A percentile compares a stretch with the other conserved stretches of the same genome.
phyloP scores from a whole-genome alignment of 1,284 basidiomycete genomes.

The Ceratobasidium sp. region DNA sequence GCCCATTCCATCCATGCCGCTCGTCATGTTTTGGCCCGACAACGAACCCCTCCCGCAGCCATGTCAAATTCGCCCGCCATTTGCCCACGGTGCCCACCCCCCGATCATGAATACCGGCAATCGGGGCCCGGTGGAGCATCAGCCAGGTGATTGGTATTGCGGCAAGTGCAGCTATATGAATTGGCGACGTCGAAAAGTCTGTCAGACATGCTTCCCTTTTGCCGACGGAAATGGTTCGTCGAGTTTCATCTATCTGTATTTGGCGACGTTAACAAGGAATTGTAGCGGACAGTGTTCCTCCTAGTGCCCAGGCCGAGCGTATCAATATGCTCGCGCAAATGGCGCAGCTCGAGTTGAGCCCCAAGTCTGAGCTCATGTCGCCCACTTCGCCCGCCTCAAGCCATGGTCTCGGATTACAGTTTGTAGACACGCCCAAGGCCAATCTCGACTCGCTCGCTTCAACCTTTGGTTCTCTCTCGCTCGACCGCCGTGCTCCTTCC shows the following conservation, averaged over 20 bases:
- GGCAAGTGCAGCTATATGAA: conserved; percentile 82
- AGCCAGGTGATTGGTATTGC: conserved; percentile 92
- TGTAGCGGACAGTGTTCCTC: conserved; percentile 71
- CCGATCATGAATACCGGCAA: conserved; percentile 90
- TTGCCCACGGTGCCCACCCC: conserved; percentile 63
- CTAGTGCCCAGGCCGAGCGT: conserved; percentile 79
- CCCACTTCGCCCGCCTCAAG: not conserved
- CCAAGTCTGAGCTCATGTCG: not conserved
- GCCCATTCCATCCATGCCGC: conserved; percentile 67
- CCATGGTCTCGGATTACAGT: not conserved
- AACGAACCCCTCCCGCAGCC: conserved; percentile 79
- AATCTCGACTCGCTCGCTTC: not conserved
- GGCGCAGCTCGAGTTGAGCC: not conserved
- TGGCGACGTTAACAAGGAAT: not conserved
- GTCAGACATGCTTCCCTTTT: conserved; percentile 87
- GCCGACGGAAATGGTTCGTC: conserved; percentile 36
- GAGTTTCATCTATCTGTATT: not conserved
- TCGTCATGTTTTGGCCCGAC: conserved; percentile 86
- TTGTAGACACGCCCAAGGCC: not conserved
- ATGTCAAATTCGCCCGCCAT: conserved; percentile 71
- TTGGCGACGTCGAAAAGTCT: conserved; percentile 85
- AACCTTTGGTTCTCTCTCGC: conserved; percentile 3
- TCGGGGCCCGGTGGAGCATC: conserved; percentile 80
- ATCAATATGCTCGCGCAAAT: conserved; percentile 50
- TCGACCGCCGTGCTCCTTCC: not conserved